Conservation (phyloP, 148 eudicot genomes). For the Silene latifolia region DNA sequence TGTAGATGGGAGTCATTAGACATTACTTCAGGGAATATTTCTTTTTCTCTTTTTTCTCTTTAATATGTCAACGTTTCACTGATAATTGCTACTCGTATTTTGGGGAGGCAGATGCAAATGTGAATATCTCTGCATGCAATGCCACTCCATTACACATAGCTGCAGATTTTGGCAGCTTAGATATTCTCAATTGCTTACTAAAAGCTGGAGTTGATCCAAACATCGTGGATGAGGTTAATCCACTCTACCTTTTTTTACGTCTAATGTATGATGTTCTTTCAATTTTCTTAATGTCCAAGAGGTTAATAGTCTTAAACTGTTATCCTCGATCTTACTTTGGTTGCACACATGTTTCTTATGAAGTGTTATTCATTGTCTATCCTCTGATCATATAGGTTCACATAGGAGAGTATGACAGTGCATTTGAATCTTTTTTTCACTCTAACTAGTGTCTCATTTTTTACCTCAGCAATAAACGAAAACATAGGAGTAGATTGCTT, state of each 20-base stretch:
- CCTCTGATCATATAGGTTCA: constrained; percentile 57
- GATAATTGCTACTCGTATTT: background rate
- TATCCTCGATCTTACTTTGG: background rate
- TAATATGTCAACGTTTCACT: background rate
- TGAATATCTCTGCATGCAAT: constrained; percentile 79
- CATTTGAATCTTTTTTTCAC: constrained; percentile 99
- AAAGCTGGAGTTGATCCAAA: constrained; percentile 93
- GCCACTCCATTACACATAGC: constrained; percentile 94
- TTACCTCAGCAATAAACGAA: constrained; percentile 61
- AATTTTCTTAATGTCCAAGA: background rate
- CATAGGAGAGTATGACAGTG: constrained; percentile 92
- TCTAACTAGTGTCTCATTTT: constrained; percentile 78
- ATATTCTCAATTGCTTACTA: constrained; percentile 63
- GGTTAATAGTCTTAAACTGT: background rate
- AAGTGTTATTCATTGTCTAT: background rate
- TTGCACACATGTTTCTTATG: background rate
- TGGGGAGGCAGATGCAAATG: constrained; percentile 76
- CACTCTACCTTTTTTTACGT: constrained; percentile 4
- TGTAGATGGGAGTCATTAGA: no score
- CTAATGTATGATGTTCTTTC: background rate
- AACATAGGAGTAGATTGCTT: no score
- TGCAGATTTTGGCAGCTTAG: constrained; percentile 68
- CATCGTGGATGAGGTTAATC: constrained; percentile 63
- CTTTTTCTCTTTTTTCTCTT: background rate
- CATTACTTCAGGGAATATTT: background rate